Percentiles rank a stretch among this genome's conserved stretches.
Conservation (phyloP, 2,329 filamentous ascomycete species). For the Beauveria sp. region DNA sequence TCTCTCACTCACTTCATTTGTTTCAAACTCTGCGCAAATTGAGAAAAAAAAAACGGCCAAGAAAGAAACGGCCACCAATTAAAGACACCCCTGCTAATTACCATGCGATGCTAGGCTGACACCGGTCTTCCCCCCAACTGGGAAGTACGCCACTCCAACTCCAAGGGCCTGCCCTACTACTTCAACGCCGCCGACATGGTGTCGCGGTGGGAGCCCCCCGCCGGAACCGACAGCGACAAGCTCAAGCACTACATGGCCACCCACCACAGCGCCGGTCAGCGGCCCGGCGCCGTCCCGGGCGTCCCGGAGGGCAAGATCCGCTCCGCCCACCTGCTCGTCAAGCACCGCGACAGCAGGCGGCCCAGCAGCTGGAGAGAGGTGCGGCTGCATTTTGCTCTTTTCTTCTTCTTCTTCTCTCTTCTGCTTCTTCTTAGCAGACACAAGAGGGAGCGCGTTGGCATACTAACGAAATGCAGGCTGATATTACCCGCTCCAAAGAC, state of each 20-base stretch:
- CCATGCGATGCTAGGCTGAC: conserved; percentile 44
- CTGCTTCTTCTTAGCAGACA: not conserved
- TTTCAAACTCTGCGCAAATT: too few species aligned
- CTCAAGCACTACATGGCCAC: conserved; percentile 91
- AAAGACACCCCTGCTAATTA: not conserved
- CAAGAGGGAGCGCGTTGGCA: too few species aligned
- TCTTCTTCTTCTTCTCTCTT: not conserved
- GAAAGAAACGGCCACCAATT: not conserved
- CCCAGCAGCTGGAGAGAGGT: conserved; percentile 88
- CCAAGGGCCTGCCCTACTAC: conserved; percentile 98
- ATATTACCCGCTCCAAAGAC: conserved; percentile 82
- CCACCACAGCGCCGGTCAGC: conserved; percentile 61
- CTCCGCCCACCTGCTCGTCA: conserved; percentile 85
- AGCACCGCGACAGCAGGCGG: conserved; percentile 81
- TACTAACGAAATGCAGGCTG: conserved; percentile 36
- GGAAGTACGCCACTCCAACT: conserved; percentile 97
- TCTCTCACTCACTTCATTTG: too few species aligned
- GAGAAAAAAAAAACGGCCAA: too few species aligned
- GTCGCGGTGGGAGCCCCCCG: conserved; percentile 91
- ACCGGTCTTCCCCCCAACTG: conserved; percentile 78
- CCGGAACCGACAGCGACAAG: conserved; percentile 81
- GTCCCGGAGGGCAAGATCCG: conserved; percentile 76
- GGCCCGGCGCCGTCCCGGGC: conserved; percentile 29
- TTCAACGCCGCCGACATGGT: conserved; percentile 83
- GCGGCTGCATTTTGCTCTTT: conserved; percentile 15